Evolutionary conservation across 1,139 yeast species (phyloP), one percentile per base, ranked within the genome.

Genomic region (Hemisphaericaspora lyxosophila): DNA sequence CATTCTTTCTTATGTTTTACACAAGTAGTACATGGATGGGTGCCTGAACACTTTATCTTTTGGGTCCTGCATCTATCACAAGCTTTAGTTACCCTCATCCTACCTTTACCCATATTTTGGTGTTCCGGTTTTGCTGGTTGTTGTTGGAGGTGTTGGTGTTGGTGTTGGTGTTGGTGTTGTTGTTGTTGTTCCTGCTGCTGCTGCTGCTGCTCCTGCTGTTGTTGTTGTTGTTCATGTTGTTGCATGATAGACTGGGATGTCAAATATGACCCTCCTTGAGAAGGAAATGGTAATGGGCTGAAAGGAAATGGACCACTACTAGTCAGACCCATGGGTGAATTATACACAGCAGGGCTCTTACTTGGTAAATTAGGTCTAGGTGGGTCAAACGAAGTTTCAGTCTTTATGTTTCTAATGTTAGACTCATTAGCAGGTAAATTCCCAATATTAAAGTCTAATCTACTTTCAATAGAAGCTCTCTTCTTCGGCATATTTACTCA

Each of bases 41-140:
- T 62, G 3, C 85, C 85, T 33, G 79, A 73, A 52, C 86, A 80
- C 51, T 80, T 80, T 44, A 78, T 78, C 55, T 80, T 80, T 42
- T 78, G 81, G 24, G 66, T 60, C 45, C 83, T 64, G 56, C 86
- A 80, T 19, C 81, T 62, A 42, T 74, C 80, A 50, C 86, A 80
- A 2, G 86, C 86, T 44, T 70, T 73, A 34, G 70, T 67, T 4
- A 79, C 85, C 35, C 82, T 57, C 48, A 71, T 48, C 31, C 78
- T 51, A 5, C 26, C 36, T 19, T 26, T 33, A 22, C 12, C 15
- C 14, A 13, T 35, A 32, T 24, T 29, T 18, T 27, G 25, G 26
- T 25, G 35, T 9, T 9, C 31, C 12, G 13, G 29, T 15, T 15
- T 32, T 20, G 15, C 29, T 7, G 15, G 38, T 4, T 7, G 26